Evolutionary conservation across 2,329 filamentous ascomycete species (phyloP).

Genomic region (Talaromyces pinophilus): DNA sequence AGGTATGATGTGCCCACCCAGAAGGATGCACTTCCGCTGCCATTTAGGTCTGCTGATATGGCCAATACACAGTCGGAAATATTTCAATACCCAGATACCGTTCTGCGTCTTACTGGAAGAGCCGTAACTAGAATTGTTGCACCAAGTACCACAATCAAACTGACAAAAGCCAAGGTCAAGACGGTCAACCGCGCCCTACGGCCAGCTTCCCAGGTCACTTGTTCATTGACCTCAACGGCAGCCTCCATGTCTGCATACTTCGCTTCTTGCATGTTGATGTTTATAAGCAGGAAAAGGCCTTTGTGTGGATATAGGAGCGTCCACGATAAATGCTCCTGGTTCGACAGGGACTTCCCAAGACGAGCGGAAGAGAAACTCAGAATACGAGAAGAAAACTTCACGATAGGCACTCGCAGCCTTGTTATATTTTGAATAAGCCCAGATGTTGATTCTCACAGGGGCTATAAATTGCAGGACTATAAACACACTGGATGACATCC

Average conservation of each 20-base stretch:
- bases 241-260: background rate
- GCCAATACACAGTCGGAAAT: conserved; percentile 27
- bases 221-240: background rate
- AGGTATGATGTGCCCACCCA: conserved; percentile 56
- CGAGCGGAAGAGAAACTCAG: background rate
- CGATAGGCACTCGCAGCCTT: background rate
- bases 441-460: background rate
- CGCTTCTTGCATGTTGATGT: background rate
- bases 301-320: background rate
- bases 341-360: background rate
- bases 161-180: conserved; percentile 9
- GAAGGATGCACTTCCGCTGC: conserved; percentile 47
- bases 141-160: conserved; percentile 12
- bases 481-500: background rate
- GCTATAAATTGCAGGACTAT: background rate
- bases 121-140: conserved; percentile 11
- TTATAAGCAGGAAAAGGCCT: background rate
- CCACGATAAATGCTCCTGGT: background rate
- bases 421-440: background rate
- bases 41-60: conserved; percentile 37
- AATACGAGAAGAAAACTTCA: background rate
- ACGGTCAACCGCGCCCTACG: background rate
- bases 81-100: background rate
- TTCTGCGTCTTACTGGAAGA: background rate
- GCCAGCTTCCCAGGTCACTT: background rate